phyloP scores from a whole-genome alignment of 768 basidiomycete genomes.

The Tricholoma sp. region DNA sequence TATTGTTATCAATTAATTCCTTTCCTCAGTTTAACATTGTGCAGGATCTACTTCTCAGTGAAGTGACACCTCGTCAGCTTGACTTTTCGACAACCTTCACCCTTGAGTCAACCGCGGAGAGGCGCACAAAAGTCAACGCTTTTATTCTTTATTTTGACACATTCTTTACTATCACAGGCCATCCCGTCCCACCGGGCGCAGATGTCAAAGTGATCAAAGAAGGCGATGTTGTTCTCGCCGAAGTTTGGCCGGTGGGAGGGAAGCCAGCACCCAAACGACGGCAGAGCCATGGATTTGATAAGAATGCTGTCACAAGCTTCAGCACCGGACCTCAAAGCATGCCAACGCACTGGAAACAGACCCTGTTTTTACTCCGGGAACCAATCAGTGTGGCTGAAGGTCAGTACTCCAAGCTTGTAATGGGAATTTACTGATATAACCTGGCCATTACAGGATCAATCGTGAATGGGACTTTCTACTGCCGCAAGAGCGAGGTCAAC shows the following conservation, averaged over 20 bases:
- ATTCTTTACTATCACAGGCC: slow-evolving; percentile 69
- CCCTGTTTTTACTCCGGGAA: slow-evolving; percentile 78
- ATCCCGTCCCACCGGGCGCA: slow-evolving; percentile 45
- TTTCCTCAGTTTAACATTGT: background rate
- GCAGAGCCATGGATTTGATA: slow-evolving; percentile 47
- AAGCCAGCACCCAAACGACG: slow-evolving; percentile 56
- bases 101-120: slow-evolving; percentile 57
- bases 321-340: slow-evolving; percentile 86
- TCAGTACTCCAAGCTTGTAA: slow-evolving; percentile 24
- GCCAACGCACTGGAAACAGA: slow-evolving; percentile 97
- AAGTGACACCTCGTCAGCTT: slow-evolving; percentile 63
- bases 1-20: slow-evolving; percentile 21
- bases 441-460: slow-evolving; percentile 48
- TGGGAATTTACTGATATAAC: background rate
- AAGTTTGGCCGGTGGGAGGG: slow-evolving; percentile 76
- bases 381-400: slow-evolving; percentile 76
- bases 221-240: slow-evolving; percentile 60
- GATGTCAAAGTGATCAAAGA: slow-evolving; percentile 54
- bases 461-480: slow-evolving; percentile 77
- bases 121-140: slow-evolving; percentile 63
- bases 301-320: slow-evolving; percentile 62
- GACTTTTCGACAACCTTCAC: slow-evolving; percentile 77
- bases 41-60: slow-evolving; percentile 72
- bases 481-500: slow-evolving; percentile 74
- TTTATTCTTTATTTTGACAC: slow-evolving; percentile 94